Evolutionary conservation across 192 early-diverging fungal genomes (phyloP).

Genomic region (Pilaira anomala): DNA sequence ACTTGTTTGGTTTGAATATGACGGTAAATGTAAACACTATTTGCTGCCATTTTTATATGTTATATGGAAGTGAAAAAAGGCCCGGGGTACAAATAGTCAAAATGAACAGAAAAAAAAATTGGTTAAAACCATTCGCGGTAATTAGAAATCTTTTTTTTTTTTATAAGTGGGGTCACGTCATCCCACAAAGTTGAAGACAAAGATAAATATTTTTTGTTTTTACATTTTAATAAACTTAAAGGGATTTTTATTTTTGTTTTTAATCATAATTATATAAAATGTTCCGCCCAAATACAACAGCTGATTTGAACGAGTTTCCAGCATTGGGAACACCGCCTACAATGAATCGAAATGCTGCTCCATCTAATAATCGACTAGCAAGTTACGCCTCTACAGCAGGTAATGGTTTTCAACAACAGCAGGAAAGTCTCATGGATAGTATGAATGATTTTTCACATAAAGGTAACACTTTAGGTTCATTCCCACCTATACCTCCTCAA

Average conservation of each 20-base stretch:
- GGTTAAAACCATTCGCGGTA: no score
- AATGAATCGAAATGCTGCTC: conserved; percentile 6
- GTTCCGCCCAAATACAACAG: conserved; percentile 33
- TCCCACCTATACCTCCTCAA: background rate
- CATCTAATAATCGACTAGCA: conserved; percentile 23
- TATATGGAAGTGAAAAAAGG: background rate
- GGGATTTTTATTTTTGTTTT: no score
- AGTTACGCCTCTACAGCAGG: conserved; percentile 37
- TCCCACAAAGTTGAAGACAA: no score
- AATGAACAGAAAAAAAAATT: background rate
- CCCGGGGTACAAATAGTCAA: background rate
- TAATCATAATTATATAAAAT: conserved; percentile 12
- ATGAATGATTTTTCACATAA: conserved; percentile 11
- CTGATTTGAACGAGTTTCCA: conserved; percentile 37
- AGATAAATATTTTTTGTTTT: no score
- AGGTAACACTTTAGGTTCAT: conserved; percentile 5
- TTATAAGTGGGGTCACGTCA: no score
- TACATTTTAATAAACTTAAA: background rate
- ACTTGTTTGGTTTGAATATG: conserved; percentile 54
- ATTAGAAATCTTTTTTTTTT: no score
- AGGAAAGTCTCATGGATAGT: background rate
- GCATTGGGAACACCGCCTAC: conserved; percentile 30
- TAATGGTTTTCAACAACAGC: background rate
- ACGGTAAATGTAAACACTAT: conserved; percentile 49
- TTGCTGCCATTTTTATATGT: conserved; percentile 16